phyloP scores from a whole-genome alignment of 2,329 filamentous ascomycete species.

The Ceratocystis cacaofunesta region DNA sequence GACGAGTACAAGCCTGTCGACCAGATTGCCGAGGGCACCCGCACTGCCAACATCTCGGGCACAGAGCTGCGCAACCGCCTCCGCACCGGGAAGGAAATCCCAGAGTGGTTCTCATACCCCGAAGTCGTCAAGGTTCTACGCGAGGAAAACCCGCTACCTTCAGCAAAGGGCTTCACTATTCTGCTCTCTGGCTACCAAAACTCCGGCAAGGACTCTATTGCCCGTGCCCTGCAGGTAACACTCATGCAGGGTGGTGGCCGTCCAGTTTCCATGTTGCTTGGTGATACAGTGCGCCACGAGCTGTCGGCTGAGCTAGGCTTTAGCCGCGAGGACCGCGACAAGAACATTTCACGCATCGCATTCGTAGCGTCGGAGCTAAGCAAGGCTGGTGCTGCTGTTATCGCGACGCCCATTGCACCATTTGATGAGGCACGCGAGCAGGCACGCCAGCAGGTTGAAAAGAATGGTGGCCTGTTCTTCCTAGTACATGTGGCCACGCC shows the following conservation, averaged over 20 bases:
- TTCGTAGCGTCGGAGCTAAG: conserved; percentile 95
- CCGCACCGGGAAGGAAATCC: conserved; percentile 82
- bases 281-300: conserved; percentile 87
- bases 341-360: conserved; percentile 88
- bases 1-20: conserved; percentile 94
- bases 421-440: conserved; percentile 65
- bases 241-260: conserved; percentile 96
- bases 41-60: conserved; percentile 75
- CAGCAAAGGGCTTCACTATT: conserved; percentile 89
- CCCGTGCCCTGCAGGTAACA: conserved; percentile 86
- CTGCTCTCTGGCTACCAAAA: conserved; percentile 97
- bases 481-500: conserved; percentile 88
- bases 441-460: conserved; percentile 73
- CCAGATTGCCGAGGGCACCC: conserved; percentile 67
- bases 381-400: conserved; percentile 81
- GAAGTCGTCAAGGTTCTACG: conserved; percentile 94
- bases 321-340: conserved; percentile 79
- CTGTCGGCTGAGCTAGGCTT: conserved; percentile 92
- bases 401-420: conserved; percentile 89
- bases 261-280: conserved; percentile 82
- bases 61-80: conserved; percentile 87
- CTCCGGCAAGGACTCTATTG: conserved; percentile 92
- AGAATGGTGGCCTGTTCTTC: conserved; percentile 72
- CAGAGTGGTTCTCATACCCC: conserved; percentile 99
- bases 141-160: conserved; percentile 86